Evolutionary conservation across 805 yeast genomes (phyloP).

Genomic region (Gaillardinia entomophila): DNA sequence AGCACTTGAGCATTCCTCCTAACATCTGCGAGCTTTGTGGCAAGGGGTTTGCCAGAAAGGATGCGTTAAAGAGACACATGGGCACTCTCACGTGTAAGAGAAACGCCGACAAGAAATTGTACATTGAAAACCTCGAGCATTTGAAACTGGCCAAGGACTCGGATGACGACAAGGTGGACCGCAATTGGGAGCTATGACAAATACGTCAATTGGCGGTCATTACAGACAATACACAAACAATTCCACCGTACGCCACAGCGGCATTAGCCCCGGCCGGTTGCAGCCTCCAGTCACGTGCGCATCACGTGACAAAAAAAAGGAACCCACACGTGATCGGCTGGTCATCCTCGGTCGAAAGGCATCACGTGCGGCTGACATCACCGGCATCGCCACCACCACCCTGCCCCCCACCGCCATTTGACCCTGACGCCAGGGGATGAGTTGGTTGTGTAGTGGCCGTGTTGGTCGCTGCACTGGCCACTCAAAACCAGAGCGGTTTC

Average conservation of each 20-base stretch:
- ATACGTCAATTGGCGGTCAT: conserved; percentile 2
- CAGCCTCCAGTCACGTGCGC: too few species aligned
- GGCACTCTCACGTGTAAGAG: conserved; percentile 72
- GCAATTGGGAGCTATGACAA: background rate
- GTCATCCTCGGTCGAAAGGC: too few species aligned
- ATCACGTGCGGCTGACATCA: too few species aligned
- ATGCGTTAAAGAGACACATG: conserved; percentile 71
- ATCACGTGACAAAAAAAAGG: too few species aligned
- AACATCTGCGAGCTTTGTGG: conserved; percentile 73
- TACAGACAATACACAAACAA: background rate
- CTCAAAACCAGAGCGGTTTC: too few species aligned
- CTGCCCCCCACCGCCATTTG: too few species aligned
- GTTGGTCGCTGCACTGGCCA: too few species aligned
- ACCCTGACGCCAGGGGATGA: too few species aligned
- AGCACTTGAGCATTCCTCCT: conserved; percentile 66
- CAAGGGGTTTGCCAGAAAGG: conserved; percentile 79
- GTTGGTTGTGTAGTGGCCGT: too few species aligned
- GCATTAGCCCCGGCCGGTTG: background rate
- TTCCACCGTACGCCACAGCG: background rate
- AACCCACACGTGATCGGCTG: too few species aligned
- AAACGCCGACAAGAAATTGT: conserved; percentile 51
- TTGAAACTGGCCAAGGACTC: conserved; percentile 7
- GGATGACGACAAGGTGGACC: conserved; percentile 2
- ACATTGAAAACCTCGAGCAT: conserved; percentile 27
- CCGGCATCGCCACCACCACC: too few species aligned